Evolutionary conservation across 139 green algal species (phyloP).

Genomic region (Auxenochlorella protothecoides): DNA sequence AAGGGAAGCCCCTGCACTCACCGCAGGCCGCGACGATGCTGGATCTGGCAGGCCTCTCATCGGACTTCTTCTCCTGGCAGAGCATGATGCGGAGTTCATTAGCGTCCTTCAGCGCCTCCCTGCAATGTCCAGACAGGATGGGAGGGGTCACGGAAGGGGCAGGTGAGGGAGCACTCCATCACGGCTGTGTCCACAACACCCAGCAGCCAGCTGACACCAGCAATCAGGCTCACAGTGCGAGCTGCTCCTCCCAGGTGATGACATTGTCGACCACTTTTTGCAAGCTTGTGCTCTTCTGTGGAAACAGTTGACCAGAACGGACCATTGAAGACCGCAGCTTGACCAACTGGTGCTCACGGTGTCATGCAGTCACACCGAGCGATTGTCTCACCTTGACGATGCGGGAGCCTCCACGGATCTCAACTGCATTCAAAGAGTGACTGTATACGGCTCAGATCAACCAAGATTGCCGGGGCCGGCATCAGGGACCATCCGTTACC

Average conservation of each 20-base stretch:
- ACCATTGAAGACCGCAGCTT: neutral
- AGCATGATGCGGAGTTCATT: constrained; percentile 80
- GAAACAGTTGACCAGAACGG: neutral
- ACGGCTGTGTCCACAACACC: neutral
- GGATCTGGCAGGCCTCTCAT: constrained; percentile 28
- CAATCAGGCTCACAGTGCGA: constrained; percentile 37
- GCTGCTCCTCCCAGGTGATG: constrained; percentile 53
- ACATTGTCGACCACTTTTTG: constrained; percentile 26
- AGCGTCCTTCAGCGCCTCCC: constrained; percentile 66
- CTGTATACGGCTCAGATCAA: neutral
- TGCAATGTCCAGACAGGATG: constrained; percentile 15
- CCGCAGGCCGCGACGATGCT: constrained; percentile 70
- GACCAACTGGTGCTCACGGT: neutral
- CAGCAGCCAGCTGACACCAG: neutral
- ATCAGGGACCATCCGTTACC: too few species aligned
- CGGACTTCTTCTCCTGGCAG: constrained; percentile 58
- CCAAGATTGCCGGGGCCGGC: neutral
- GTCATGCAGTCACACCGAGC: neutral
- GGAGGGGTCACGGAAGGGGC: neutral
- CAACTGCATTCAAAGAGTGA: constrained; percentile 45
- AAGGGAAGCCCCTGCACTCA: neutral
- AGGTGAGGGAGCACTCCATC: neutral
- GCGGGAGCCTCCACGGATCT: constrained; percentile 53
- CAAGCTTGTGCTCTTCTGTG: constrained; percentile 41
- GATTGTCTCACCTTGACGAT: constrained; percentile 47